Evolutionary conservation across 2,329 filamentous ascomycete genomes (phyloP), one percentile per base, ranked within the genome.

Genomic region (Diaporthe capsici): DNA sequence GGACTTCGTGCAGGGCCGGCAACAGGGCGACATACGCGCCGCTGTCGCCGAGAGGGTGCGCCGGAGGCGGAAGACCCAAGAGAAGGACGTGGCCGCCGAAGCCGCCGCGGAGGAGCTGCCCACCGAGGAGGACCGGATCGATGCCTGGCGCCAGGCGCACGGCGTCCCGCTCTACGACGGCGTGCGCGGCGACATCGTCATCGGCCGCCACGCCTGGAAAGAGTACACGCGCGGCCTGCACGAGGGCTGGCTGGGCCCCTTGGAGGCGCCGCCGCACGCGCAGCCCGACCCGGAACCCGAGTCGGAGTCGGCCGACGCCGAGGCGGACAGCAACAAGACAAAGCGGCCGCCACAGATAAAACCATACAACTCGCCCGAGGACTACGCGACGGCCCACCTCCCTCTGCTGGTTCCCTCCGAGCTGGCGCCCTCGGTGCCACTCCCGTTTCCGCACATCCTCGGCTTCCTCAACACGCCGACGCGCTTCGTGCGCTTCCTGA

Each of bases 171-270:
- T 94, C 47, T 96, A 93, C 81, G 88, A 92, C 5, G 96, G 94
- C 13, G 87, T 93, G 31, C 90, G 90, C 77, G 97, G 97, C 60
- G 96, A 98, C 82, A 89, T 99, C 71, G 92, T 98, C 25, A 91
- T 99, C 80, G 97, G 97, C 17, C 88, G 96, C 74, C 94, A 98
- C 82, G 93, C 96, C 13, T 99, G 97, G 97, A 99, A 98, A 86
- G 97, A 99, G 85, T 99, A 98, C 83, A 87, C 98, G 34, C 90
- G 96, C 75, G 97, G 97, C 61, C 82, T 98, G 79, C 97, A 99
- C 83, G 97, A 99, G 85, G 97, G 97, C 74, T 99, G 97, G 96
- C 86, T 99, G 34, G 96, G 97, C 0, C 95, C 97, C 10, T 86
- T 98, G 58, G 91, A 93, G 76, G 85, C 91, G 74, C 93, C 94